Conservation (phyloP, 2,329 filamentous ascomycete species). For the Myrmaecium sp. region DNA sequence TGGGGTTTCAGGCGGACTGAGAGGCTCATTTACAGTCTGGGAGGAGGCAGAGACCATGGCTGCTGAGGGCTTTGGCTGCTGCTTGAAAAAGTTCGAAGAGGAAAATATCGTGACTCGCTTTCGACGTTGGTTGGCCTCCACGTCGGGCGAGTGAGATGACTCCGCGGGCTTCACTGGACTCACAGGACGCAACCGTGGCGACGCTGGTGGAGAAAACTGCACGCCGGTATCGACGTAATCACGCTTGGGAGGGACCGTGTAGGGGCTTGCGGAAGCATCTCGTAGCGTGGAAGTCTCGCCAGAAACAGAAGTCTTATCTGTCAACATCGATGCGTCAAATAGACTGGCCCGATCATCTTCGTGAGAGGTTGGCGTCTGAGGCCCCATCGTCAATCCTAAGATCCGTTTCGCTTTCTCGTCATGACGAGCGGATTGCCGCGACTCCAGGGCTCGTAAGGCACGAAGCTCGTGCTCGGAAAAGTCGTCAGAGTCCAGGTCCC, state of each 20-base stretch:
- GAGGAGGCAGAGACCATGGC: slow-evolving; percentile 48
- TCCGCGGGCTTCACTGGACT: slow-evolving; percentile 6
- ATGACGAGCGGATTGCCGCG: slow-evolving; percentile 22
- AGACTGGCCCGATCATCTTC: not conserved
- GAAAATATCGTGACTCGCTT: slow-evolving; percentile 41
- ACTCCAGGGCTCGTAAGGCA: slow-evolving; percentile 21
- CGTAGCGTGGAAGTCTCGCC: too few species aligned
- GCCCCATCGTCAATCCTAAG: slow-evolving; percentile 19
- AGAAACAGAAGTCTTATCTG: not conserved
- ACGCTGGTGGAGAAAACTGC: slow-evolving; percentile 71
- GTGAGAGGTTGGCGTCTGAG: slow-evolving; percentile 1
- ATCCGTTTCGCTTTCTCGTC: slow-evolving; percentile 30
- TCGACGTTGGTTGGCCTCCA: slow-evolving; percentile 57
- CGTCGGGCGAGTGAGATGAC: slow-evolving; percentile 20
- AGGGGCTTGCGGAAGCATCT: not conserved
- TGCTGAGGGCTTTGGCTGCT: slow-evolving; percentile 8
- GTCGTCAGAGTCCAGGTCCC: slow-evolving; percentile 53
- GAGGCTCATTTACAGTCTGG: slow-evolving; percentile 44
- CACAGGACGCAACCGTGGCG: slow-evolving; percentile 34
- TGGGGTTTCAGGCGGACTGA: slow-evolving; percentile 50
- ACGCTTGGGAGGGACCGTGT: slow-evolving; percentile 17
- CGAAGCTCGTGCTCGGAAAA: slow-evolving; percentile 25
- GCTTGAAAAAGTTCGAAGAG: slow-evolving; percentile 5
- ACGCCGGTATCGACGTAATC: slow-evolving; percentile 59
- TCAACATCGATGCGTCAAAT: not conserved